Evolutionary conservation across 306 rosid genomes (phyloP).

Genomic region (Acacia acuminata): DNA sequence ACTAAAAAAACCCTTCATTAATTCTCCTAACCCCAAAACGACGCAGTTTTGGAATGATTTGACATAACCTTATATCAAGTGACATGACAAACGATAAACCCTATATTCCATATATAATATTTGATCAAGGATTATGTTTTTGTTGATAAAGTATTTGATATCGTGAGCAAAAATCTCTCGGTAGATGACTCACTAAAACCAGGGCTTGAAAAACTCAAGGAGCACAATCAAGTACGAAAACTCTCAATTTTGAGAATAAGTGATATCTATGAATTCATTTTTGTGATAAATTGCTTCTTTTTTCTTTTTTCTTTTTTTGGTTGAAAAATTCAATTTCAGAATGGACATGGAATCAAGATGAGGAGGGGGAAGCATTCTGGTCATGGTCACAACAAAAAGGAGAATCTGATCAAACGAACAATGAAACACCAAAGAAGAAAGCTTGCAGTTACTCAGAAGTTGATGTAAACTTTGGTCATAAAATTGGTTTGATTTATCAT

Average conservation of each 20-base stretch:
- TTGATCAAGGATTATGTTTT: background rate
- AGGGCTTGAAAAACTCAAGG: slow-evolving; percentile 53
- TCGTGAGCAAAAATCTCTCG: slow-evolving; percentile 43
- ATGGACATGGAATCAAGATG: slow-evolving; percentile 38
- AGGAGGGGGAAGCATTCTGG: slow-evolving; percentile 36
- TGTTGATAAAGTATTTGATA: slow-evolving; percentile 45
- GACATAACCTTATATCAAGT: too few relatives aligned
- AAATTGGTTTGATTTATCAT: background rate
- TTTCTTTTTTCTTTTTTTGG: too few relatives aligned
- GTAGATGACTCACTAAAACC: slow-evolving; percentile 40
- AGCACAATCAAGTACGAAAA: slow-evolving; percentile 52
- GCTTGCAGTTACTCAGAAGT: slow-evolving; percentile 35
- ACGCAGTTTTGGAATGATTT: too few relatives aligned
- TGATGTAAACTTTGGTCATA: slow-evolving; percentile 22
- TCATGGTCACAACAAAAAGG: slow-evolving; percentile 20
- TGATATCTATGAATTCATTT: background rate
- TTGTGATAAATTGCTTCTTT: background rate
- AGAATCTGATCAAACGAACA: slow-evolving; percentile 11
- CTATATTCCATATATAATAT: background rate
- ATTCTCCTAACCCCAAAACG: too few relatives aligned
- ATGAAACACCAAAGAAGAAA: slow-evolving; percentile 24
- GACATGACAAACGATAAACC: too few relatives aligned
- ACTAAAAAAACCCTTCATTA: too few relatives aligned
- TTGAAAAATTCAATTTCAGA: slow-evolving; percentile 35
- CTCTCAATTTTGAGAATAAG: background rate